A percentile compares a stretch with the other conserved stretches of the same genome.
phyloP scores from a whole-genome alignment of 1,284 basidiomycete species.

The Ganoderma lucidum region DNA sequence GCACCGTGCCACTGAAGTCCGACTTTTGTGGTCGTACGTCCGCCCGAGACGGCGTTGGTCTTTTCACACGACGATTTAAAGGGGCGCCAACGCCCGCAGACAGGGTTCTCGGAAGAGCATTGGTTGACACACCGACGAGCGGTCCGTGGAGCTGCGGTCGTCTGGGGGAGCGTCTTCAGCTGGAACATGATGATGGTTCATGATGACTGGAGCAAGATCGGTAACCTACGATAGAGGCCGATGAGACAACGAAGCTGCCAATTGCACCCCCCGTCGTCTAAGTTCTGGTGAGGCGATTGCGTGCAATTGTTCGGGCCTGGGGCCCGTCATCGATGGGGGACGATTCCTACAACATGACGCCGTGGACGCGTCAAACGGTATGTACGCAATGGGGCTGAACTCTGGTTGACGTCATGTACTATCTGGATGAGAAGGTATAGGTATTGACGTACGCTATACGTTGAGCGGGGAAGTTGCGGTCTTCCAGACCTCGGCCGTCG shows the following conservation, averaged over 20 bases:
- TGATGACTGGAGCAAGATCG: conserved; percentile 1
- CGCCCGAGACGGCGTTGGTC: neutral
- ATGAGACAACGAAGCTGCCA: neutral
- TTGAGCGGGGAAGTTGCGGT: neutral
- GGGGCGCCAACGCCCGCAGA: neutral
- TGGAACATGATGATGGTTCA: conserved; percentile 2
- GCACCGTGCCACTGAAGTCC: too few relatives aligned
- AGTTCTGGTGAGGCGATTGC: neutral
- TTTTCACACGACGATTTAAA: neutral
- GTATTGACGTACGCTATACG: neutral
- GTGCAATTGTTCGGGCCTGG: neutral
- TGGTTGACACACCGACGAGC: neutral
- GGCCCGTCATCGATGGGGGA: neutral
- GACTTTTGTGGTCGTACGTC: conserved; percentile 1
- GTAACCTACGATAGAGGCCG: conserved; percentile 1
- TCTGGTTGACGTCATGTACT: neutral
- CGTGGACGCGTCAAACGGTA: neutral
- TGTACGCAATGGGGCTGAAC: neutral
- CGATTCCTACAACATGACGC: neutral
- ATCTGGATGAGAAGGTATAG: neutral
- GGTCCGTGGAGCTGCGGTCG: neutral
- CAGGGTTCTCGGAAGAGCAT: neutral
- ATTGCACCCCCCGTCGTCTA: neutral
- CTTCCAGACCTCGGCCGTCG: neutral
- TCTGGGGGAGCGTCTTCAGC: neutral